A percentile compares a stretch with the other conserved stretches of the same genome.
These are phyloP conservation scores for Priceomyces castillae DNA, from an alignment of 805 yeast genomes.

Conservation along the genomic window DNA sequence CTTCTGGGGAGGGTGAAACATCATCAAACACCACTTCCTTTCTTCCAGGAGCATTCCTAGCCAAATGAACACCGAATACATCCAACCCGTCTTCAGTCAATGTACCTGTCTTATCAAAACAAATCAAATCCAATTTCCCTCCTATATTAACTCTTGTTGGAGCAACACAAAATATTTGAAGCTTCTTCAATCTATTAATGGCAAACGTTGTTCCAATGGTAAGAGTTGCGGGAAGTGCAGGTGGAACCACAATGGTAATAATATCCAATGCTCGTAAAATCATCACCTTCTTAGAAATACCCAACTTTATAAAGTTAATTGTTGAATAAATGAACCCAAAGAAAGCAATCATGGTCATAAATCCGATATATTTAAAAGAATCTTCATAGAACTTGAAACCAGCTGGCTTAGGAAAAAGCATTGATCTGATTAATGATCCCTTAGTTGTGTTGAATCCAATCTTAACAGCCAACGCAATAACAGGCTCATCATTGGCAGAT, in stretches of 20 bases:
- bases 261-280: slow-evolving; percentile 88
- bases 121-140: slow-evolving; percentile 84
- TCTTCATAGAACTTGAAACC: slow-evolving; percentile 93
- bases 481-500: slow-evolving; percentile 68
- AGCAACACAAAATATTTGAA: slow-evolving; percentile 80
- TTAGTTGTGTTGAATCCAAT: slow-evolving; percentile 96
- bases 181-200: slow-evolving; percentile 60
- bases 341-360: slow-evolving; percentile 83
- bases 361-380: slow-evolving; percentile 93
- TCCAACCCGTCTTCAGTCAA: slow-evolving; percentile 95
- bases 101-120: slow-evolving; percentile 97
- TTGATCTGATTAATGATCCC: slow-evolving; percentile 89
- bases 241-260: slow-evolving; percentile 96
- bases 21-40: slow-evolving; percentile 37
- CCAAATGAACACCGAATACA: slow-evolving; percentile 58
- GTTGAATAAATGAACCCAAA: slow-evolving; percentile 85
- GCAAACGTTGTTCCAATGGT: slow-evolving; percentile 97
- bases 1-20: slow-evolving; percentile 14
- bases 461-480: slow-evolving; percentile 80
- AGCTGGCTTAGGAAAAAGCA: slow-evolving; percentile 93
- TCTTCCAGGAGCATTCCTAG: slow-evolving; percentile 39
- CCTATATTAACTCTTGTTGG: slow-evolving; percentile 96
- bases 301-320: slow-evolving; percentile 73
- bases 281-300: slow-evolving; percentile 66
- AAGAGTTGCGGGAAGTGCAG: slow-evolving; percentile 95